Base-by-base conservation (phyloP, 768 basidiomycete genomes). In the Phanerochaete carnosa region DNA sequence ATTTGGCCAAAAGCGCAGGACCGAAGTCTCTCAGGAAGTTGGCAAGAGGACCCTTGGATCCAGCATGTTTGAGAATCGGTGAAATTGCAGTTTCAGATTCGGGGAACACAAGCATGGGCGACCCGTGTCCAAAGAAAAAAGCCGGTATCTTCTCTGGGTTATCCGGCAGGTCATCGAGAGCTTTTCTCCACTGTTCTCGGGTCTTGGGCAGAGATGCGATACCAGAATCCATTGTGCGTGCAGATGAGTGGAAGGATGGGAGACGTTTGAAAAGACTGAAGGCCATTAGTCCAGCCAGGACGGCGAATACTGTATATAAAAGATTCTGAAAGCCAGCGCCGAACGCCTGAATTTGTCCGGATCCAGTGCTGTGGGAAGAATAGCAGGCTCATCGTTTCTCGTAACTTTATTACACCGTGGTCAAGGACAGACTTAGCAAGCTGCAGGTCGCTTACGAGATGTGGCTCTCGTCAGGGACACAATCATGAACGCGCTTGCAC, bases 51-150 rank as follows among this genome's bases (percentile, higher is more conserved):
- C 87, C 84, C 5, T 73, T 74, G 7, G 82, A 79, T 1, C 86
- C 87, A n/a, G 67, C 66, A 1, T 59, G 51, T 11, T 69, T 52
- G 35, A 65, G 26, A n/a, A 72, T 11, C 15, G 59, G 28, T 30
- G 54, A 62, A 37, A 39, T 28, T 15, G 53, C 23, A 1, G 35
- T 49, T 26, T 45, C 65, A 26, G 55, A 23, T 23, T 71, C 66
- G 1, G 77, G 73, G 66, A 77, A 77, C 1, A 77, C 77, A 26
- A 86, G 70, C 66, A 83, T 68, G 0, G 85, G 85, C 39, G 84
- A 84, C 8, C 88, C 87, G 73, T 90, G 88, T 3, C 79, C 85
- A 62, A 91, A 89, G 79, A 89, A 93, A 76, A 93, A 88, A 0
- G 84, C 76, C 0, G 90, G 90, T 23, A 91, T 88, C 37, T 81